Conservation (phyloP, 345 rosid genomes). For the Theobroma cacao region DNA sequence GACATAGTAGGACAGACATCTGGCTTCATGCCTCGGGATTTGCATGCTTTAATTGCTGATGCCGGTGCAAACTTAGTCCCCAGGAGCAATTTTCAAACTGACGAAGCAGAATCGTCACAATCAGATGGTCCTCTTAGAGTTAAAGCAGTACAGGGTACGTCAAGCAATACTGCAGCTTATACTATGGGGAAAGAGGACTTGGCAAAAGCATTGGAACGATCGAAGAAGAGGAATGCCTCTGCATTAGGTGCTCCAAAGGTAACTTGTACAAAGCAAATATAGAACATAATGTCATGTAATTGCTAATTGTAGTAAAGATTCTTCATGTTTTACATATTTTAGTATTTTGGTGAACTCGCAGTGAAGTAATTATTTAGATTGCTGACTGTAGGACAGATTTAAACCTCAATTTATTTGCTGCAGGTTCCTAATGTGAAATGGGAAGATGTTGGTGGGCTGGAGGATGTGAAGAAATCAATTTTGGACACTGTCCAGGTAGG, state of each 20-base stretch:
- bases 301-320: background rate
- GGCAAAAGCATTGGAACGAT: conserved; percentile 70
- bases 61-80: conserved; percentile 66
- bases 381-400: conserved; percentile 10
- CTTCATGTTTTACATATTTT: background rate
- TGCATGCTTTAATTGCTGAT: conserved; percentile 86
- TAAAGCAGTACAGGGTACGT: conserved; percentile 29
- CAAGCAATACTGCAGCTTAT: conserved; percentile 28
- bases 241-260: conserved; percentile 98
- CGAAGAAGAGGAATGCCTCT: conserved; percentile 93
- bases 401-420: conserved; percentile 9
- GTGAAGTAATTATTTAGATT: background rate
- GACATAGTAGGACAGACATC: conserved; percentile 88
- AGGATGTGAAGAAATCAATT: conserved; percentile 91
- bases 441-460: conserved; percentile 99
- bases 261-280: conserved; percentile 14
- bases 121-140: conserved; percentile 29
- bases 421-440: conserved; percentile 95
- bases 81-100: conserved; percentile 35
- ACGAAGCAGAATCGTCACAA: conserved; percentile 31
- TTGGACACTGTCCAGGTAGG: conserved; percentile 89
- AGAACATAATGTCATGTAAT: background rate
- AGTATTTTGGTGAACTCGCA: background rate
- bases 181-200: conserved; percentile 49
- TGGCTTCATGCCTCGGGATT: conserved; percentile 90